Evolutionary conservation across 2,329 filamentous ascomycete genomes (phyloP), one percentile per base, ranked within the genome.

Genomic region (Hypoxylon sp.): DNA sequence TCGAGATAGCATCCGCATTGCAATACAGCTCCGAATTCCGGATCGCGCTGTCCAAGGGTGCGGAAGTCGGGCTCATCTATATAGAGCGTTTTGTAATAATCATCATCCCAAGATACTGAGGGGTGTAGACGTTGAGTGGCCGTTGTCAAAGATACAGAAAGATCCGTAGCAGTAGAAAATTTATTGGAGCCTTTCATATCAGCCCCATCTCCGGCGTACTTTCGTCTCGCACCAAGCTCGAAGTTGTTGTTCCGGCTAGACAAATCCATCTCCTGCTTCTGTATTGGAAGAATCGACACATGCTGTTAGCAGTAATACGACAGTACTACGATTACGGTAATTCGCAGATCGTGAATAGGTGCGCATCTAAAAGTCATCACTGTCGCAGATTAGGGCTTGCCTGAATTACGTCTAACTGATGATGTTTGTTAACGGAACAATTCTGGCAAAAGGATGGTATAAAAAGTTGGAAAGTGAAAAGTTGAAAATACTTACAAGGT

Each of bases 1-100:
- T 98, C 90, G 26, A 97, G 84, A 71, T 91, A 88, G 8, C 58
- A 63, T 11, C 65, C 70, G 13, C 47, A 65, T 35, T 64, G 62
- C 84, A 78, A 68, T 35, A 74, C 53, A 11, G 71, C 71, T 14
- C 64, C 54, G 13, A 79, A 74, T 10, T 73, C 72, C 2, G 63
- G 64, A 47, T 79, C 73, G 42, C 72, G 66, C 24, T 69, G 47
- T 4, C 71, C 76, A 8, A 79, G 73, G 8, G 37, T 52, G 24
- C 51, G 17, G 44, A 78, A 79, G 59, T 78, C 70, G 0, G 66
- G 66, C 17, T 75, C 74, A 6, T 37, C 50, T n/a, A 67, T 33
- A 51, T 78, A 79, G 8, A 79, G 71, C 8, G 50, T 42, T 24
- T 53, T 64, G 50, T 72, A 79, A 17, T 76, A 73, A n/a, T 67